phyloP scores from a whole-genome alignment of 1,139 yeast genomes.

The Entelexis paramagnoliae region DNA sequence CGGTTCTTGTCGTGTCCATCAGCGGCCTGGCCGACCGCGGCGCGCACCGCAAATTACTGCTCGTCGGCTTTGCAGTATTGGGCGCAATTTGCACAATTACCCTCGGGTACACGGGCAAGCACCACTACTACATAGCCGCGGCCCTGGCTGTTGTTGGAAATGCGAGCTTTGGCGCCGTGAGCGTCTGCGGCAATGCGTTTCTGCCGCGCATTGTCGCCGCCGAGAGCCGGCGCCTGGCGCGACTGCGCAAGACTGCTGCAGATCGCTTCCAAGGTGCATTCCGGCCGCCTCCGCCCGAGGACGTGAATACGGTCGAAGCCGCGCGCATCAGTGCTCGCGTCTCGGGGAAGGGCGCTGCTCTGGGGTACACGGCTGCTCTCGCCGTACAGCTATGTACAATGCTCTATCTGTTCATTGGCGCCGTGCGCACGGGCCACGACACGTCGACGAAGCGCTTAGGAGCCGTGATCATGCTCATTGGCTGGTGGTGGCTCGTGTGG shows the following conservation, averaged over 20 bases:
- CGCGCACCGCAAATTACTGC: conserved; percentile 40
- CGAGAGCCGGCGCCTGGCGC: conserved; percentile 9
- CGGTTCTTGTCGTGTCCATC: conserved; percentile 53
- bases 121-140: conserved; percentile 47
- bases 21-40: conserved; percentile 59
- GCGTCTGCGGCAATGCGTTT: conserved; percentile 65
- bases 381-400: conserved; percentile 51
- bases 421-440: not conserved
- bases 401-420: conserved; percentile 31
- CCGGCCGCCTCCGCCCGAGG: conserved; percentile 12
- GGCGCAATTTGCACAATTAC: conserved; percentile 46
- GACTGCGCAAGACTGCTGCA: conserved; percentile 12
- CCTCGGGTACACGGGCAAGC: conserved; percentile 37
- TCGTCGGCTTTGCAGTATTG: conserved; percentile 44
- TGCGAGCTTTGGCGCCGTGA: conserved; percentile 60
- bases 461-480: conserved; percentile 48
- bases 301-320: conserved; percentile 19
- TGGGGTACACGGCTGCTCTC: conserved; percentile 55
- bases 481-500: conserved; percentile 61
- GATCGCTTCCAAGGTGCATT: conserved; percentile 21
- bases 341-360: conserved; percentile 56
- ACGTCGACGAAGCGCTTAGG: conserved; percentile 32
- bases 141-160: conserved; percentile 49
- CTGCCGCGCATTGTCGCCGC: conserved; percentile 44
- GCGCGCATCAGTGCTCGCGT: conserved; percentile 34